Evolutionary conservation across 768 basidiomycete species (phyloP), one percentile per base, ranked within the genome.

Genomic region (Cyclocybe aegerita): DNA sequence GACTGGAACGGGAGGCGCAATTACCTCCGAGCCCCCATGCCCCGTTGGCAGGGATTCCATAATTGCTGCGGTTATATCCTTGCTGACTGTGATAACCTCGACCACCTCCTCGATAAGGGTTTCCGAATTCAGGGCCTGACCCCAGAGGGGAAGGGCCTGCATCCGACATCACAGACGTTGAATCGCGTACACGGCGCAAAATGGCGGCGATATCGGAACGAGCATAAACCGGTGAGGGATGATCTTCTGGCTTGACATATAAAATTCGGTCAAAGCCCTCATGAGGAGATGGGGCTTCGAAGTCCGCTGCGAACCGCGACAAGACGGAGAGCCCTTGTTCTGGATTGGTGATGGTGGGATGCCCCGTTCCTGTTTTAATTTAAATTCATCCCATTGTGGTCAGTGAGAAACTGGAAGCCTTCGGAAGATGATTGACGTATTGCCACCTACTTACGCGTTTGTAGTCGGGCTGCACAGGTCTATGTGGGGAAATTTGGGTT

Each of bases 341-440:
- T 46, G 77, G 73, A 55, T 66, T 74, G 55, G 71, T 82, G 66
- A 93, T 91, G 47, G 90, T 93, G 45, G 90, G 91, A 69, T 90
- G 90, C 43, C 69, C 73, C 33, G 75, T 76, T 58, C 90, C 90
- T 91, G 62, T 61, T 39, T 56, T 23, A 23, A 40, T 41, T 52
- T 53, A 23, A 37, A 44, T 14, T 11, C 23, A 29, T 39, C 32
- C 43, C 12, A 30, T 38, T 42, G 43, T 39, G 9, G 46, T 34
- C 37, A 42, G 32, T 46, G 44, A 38, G 44, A 38, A 16, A 29
- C 5, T 9, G 15, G 38, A 29, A 16, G 38, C 23, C 42, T 33
- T 31, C 45, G 10, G 40, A 46, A 43, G 49, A 39, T 8, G 34
- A 23, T 29, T 39, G 41, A 43, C 14, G 36, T 40, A 37, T 43